phyloP scores from a whole-genome alignment of 805 yeast genomes.

The Zygosaccharomyces bailii region DNA sequence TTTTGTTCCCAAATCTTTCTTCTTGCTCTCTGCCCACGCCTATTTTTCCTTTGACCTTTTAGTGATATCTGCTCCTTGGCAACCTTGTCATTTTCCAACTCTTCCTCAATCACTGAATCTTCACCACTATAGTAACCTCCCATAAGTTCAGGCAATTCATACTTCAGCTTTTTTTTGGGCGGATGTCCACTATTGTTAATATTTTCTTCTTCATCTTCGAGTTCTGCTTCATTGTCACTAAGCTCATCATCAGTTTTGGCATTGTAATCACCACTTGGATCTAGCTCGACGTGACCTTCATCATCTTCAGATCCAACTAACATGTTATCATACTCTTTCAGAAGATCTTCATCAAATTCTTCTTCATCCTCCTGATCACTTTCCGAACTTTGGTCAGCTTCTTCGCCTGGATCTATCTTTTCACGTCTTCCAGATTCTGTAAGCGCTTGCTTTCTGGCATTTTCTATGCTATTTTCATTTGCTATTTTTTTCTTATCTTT shows the following conservation, averaged over 20 bases:
- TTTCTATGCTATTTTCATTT: conserved; percentile 21
- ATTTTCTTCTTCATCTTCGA: conserved; percentile 21
- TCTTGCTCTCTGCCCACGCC: conserved; percentile 97
- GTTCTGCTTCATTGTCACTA: conserved; percentile 33
- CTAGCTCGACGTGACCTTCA: conserved; percentile 34
- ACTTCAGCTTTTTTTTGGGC: conserved; percentile 29
- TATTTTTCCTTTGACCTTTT: conserved; percentile 62
- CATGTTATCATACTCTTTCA: conserved; percentile 38
- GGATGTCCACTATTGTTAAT: conserved; percentile 33
- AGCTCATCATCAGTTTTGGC: conserved; percentile 67
- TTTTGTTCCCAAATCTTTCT: conserved; percentile 95
- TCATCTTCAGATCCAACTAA: conserved; percentile 41
- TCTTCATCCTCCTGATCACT: conserved; percentile 15
- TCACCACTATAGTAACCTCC: conserved; percentile 86
- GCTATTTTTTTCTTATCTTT: conserved; percentile 22
- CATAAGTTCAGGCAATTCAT: conserved; percentile 62
- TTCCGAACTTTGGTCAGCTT: conserved; percentile 26
- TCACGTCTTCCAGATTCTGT: conserved; percentile 8
- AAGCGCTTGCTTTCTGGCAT: conserved; percentile 9
- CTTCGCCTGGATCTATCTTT: conserved; percentile 22
- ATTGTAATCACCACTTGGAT: conserved; percentile 40
- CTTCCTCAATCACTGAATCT: conserved; percentile 53
- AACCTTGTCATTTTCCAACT: conserved; percentile 47
- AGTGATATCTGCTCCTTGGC: conserved; percentile 38
- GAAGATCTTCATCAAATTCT: conserved; percentile 27